phyloP scores from a whole-genome alignment of 2,329 filamentous ascomycete species.

The Penicillium oxalicum region DNA sequence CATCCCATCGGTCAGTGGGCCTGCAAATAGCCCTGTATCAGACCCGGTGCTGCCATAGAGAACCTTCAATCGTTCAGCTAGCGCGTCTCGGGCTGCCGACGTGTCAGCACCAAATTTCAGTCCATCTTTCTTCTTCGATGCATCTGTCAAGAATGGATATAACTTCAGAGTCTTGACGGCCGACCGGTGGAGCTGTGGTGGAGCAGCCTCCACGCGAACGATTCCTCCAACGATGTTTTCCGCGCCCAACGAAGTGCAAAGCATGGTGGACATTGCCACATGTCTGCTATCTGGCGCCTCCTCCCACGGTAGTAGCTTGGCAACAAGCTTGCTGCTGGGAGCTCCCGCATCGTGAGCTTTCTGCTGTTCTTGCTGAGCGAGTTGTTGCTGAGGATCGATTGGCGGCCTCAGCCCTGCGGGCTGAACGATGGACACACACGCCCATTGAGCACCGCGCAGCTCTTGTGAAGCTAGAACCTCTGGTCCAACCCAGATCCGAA shows the following conservation, averaged over 20 bases:
- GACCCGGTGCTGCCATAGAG: constrained; percentile 59
- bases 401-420: constrained; percentile 70
- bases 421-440: constrained; percentile 76
- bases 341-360: constrained; percentile 52
- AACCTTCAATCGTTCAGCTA: constrained; percentile 62
- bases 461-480: constrained; percentile 67
- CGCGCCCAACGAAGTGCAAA: constrained; percentile 69
- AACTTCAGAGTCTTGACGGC: constrained; percentile 66
- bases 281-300: constrained; percentile 79
- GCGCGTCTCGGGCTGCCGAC: constrained; percentile 71
- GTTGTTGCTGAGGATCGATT: constrained; percentile 61
- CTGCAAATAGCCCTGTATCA: constrained; percentile 63
- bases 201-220: constrained; percentile 78
- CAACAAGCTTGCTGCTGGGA: constrained; percentile 64
- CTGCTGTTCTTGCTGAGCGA: constrained; percentile 56
- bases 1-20: constrained; percentile 84
- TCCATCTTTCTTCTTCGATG: constrained; percentile 55
- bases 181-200: constrained; percentile 62
- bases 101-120: constrained; percentile 85
- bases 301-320: constrained; percentile 70
- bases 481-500: constrained; percentile 79
- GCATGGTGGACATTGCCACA: constrained; percentile 66
- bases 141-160: constrained; percentile 64
- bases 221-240: constrained; percentile 75
- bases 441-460: constrained; percentile 70